Conservation (phyloP, 768 basidiomycete species). For the Mycena chlorophos region DNA sequence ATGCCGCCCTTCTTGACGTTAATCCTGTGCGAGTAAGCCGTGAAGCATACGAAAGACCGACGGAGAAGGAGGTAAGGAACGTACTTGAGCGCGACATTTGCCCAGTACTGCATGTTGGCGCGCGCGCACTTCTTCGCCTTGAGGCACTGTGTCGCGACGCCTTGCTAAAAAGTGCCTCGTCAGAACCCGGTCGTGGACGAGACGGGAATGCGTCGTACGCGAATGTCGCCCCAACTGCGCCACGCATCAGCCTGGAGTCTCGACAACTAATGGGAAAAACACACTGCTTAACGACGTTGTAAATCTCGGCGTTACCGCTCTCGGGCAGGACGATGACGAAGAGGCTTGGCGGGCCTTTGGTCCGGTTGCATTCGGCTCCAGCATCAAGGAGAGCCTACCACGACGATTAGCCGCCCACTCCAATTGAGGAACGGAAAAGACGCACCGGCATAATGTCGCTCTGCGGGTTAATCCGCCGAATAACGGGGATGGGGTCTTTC, state of each 20-base stretch:
- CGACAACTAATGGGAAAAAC: conserved; percentile 21
- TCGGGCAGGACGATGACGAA: conserved; percentile 74
- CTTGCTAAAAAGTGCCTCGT: conserved; percentile 46
- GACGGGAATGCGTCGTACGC: conserved; percentile 38
- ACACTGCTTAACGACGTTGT: conserved; percentile 77
- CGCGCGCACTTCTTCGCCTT: conserved; percentile 62
- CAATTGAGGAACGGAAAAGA: conserved; percentile 31
- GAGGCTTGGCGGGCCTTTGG: conserved; percentile 48
- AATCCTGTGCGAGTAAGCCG: conserved; percentile 44
- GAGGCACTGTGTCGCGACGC: conserved; percentile 78
- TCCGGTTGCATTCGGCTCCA: conserved; percentile 45
- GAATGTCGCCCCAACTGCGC: conserved; percentile 70
- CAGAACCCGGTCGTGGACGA: not conserved
- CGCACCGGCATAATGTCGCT: conserved; percentile 49
- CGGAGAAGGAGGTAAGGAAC: conserved; percentile 27
- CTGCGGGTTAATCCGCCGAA: conserved; percentile 58
- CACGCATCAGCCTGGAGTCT: not conserved
- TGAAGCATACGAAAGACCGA: conserved; percentile 4
- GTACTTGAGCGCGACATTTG: conserved; percentile 79
- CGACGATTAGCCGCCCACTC: not conserved
- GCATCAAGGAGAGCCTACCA: conserved; percentile 49
- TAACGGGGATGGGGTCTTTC: conserved; percentile 43
- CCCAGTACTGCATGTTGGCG: conserved; percentile 75
- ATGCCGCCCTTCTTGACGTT: conserved; percentile 86
- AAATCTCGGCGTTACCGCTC: conserved; percentile 71